Percentiles rank a stretch among this genome's conserved stretches.
These are phyloP conservation scores for Apiotrichum gamsii DNA, from an alignment of 1,284 basidiomycete species.

Conservation along the genomic window DNA sequence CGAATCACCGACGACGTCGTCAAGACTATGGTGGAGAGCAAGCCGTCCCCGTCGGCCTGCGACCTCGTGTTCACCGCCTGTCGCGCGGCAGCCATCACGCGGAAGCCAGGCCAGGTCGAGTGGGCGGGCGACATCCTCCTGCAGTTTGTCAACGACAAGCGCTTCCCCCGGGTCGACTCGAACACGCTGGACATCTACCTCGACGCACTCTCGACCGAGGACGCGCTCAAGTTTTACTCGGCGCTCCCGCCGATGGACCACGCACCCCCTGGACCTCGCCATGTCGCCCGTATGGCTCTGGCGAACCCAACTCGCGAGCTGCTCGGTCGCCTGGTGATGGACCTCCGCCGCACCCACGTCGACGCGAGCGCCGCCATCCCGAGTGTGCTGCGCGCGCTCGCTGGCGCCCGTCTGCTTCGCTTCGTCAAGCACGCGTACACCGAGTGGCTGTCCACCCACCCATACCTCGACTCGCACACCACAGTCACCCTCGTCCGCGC, in stretches of 20 bases:
- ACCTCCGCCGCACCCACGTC: neutral
- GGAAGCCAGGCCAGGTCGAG: neutral
- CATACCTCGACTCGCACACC: slow-evolving; percentile 6
- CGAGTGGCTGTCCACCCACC: neutral
- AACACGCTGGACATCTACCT: slow-evolving; percentile 5
- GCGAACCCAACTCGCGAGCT: neutral
- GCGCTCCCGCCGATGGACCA: neutral
- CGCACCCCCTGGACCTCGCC: neutral
- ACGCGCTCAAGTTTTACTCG: slow-evolving; percentile 13
- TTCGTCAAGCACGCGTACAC: slow-evolving; percentile 1
- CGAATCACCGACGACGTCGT: slow-evolving; percentile 14
- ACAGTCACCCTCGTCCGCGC: slow-evolving; percentile 8
- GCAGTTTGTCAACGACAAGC: slow-evolving; percentile 6
- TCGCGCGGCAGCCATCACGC: slow-evolving; percentile 3
- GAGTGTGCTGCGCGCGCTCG: slow-evolving; percentile 8
- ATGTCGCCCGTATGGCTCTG: slow-evolving; percentile 10
- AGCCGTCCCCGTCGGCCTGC: neutral
- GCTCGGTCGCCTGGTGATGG: slow-evolving; percentile 4
- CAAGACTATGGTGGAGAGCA: slow-evolving; percentile 10
- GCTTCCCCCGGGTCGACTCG: slow-evolving; percentile 11
- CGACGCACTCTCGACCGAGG: neutral
- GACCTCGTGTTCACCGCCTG: slow-evolving; percentile 12
- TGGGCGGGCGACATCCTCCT: slow-evolving; percentile 10
- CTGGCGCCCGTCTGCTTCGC: slow-evolving; percentile 7
- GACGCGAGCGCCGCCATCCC: slow-evolving; percentile 7